Evolutionary conservation across 2,329 filamentous ascomycete genomes (phyloP), one percentile per base, ranked within the genome.

Genomic region (Ascocoryne sarcoides): DNA sequence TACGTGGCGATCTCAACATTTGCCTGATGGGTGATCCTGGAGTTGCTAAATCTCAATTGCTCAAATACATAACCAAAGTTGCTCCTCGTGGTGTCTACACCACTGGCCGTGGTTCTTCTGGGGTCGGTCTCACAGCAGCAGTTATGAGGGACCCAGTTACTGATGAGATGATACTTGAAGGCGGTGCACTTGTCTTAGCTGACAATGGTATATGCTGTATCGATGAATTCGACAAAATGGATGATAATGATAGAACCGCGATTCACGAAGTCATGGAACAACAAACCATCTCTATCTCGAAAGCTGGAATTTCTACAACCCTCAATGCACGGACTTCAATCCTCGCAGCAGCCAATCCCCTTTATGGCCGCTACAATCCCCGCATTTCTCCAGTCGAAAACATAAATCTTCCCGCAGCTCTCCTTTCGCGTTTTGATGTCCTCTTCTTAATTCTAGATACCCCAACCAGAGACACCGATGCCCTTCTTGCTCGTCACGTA

Each of bases 1-100:
- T 98, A 60, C 87, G 92, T 73, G 92, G 92, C 56, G 92, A 98
- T 59, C 94, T 98, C 70, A 98, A 98, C 66, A 82, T 98, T 48
- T 96, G 92, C 62, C 68, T 98, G 58, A 98, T 98, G 92, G 92
- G 92, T 73, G 92, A 98, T 59, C 92, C 92, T 60, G 92, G 92
- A 86, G 92, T 98, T 60, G 92, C 92, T 67, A 98, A 98, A 68
- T 98, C 92, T 28, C 92, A 98, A 68, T 69, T 98, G 51, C 75
- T 98, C 51, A 96, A 95, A 66, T 98, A 98, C 63, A 96, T 98
- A 60, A 87, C 88, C 50, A 96, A 98, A 67, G 92, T 98, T 20
- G 90, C 92, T 1, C 92, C 92, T 46, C 85, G 92, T 21, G 77
- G 77, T 52, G 81, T 89, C 37, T 89, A 88, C 63, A 89, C 84